Conservation (phyloP, 2,329 filamentous ascomycete genomes). For the Venturiaceae sp. region DNA sequence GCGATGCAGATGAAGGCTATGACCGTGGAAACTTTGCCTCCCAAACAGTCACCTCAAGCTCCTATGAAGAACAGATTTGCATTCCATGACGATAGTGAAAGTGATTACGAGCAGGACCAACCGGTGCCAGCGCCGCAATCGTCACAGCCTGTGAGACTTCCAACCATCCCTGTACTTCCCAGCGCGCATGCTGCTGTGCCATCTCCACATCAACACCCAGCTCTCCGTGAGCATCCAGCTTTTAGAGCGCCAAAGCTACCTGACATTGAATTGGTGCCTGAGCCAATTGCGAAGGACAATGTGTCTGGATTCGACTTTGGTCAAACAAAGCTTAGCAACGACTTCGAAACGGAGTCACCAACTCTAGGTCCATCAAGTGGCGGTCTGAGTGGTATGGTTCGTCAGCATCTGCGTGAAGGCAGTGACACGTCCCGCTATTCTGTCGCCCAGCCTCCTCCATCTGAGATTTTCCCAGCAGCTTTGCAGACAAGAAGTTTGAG, state of each 20-base stretch:
- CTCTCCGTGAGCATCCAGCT: constrained; percentile 2
- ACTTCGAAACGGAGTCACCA: background rate
- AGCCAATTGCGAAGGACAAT: background rate
- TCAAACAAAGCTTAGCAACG: background rate
- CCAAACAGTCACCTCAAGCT: constrained; percentile 18
- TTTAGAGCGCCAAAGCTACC: background rate
- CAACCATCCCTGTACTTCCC: background rate
- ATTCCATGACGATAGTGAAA: constrained; percentile 23
- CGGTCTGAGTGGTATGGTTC: constrained; percentile 72
- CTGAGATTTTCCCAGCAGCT: constrained; percentile 23
- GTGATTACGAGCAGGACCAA: constrained; percentile 27
- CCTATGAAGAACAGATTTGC: constrained; percentile 23
- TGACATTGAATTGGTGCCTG: background rate
- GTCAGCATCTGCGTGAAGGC: constrained; percentile 71
- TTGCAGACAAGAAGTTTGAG: constrained; percentile 22
- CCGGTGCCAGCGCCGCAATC: background rate
- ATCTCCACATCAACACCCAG: background rate
- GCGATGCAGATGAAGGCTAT: constrained; percentile 26
- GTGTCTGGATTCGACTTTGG: background rate
- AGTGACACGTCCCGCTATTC: constrained; percentile 79
- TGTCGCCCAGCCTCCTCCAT: constrained; percentile 30
- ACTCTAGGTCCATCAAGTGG: background rate
- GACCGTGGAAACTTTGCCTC: background rate
- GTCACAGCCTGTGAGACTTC: background rate
- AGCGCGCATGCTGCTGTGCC: background rate